Conservation (phyloP, 768 basidiomycete genomes). For the Leccinellum luteum region DNA sequence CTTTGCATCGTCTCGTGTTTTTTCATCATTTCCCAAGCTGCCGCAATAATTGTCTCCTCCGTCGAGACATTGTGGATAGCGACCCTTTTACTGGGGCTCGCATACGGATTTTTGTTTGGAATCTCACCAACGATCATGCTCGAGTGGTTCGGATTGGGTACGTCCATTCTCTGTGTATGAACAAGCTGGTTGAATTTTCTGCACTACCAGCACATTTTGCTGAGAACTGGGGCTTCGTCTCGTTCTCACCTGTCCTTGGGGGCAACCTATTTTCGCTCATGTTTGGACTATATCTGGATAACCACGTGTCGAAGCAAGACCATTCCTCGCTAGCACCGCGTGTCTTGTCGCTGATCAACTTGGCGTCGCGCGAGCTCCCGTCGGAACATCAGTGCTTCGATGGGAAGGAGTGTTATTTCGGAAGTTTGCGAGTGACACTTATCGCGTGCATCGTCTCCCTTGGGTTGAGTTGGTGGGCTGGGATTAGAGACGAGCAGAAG, state of each 20-base stretch:
- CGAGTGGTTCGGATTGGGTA: conserved; percentile 88
- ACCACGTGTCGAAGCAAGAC: conserved; percentile 44
- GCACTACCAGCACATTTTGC: conserved; percentile 58
- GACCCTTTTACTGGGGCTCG: conserved; percentile 36
- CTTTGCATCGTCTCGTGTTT: conserved; percentile 62
- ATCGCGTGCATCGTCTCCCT: conserved; percentile 36
- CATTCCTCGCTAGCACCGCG: not conserved
- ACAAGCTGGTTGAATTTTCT: not conserved
- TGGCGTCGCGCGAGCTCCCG: conserved; percentile 18
- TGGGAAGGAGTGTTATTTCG: conserved; percentile 59
- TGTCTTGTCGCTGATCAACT: not conserved
- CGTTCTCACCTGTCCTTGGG: conserved; percentile 70
- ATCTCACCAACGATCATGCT: conserved; percentile 72
- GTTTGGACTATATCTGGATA: conserved; percentile 80
- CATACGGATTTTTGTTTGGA: conserved; percentile 74
- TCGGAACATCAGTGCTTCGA: conserved; percentile 48
- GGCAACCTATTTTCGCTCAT: conserved; percentile 83
- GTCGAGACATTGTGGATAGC: conserved; percentile 62
- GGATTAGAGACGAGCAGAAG: conserved; percentile 30
- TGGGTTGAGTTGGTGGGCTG: conserved; percentile 37
- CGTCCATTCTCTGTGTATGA: conserved; percentile 31
- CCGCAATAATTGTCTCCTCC: conserved; percentile 51
- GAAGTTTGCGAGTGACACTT: conserved; percentile 49
- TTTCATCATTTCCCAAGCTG: conserved; percentile 72
- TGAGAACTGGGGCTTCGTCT: conserved; percentile 84